These are phyloP conservation scores for Fusarium sp. DNA, from an alignment of 2,329 filamentous ascomycete species.

Conservation along the genomic window DNA sequence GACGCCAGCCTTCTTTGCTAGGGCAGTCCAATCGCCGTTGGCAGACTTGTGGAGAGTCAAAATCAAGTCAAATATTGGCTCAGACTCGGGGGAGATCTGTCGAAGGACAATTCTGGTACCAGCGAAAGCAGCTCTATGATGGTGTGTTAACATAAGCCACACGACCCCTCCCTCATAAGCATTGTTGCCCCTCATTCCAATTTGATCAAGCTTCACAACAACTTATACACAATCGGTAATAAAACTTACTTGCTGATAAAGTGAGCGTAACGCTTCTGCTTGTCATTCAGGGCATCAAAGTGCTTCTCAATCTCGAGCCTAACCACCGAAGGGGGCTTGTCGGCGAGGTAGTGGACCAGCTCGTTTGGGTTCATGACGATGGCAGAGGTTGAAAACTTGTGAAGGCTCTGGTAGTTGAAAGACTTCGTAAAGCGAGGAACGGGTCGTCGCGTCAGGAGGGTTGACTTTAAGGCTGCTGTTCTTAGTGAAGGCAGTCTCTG, in stretches of 20 bases:
- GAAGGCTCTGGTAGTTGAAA: conserved; percentile 35
- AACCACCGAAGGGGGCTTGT: conserved; percentile 89
- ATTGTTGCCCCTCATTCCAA: conserved; percentile 16
- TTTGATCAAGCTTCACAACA: not conserved
- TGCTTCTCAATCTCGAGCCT: conserved; percentile 91
- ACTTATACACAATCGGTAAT: not conserved
- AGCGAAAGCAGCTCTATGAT: conserved; percentile 74
- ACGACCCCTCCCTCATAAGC: conserved; percentile 18
- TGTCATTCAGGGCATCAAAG: conserved; percentile 79
- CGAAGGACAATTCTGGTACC: conserved; percentile 82
- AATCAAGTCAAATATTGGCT: conserved; percentile 84
- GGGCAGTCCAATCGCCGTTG: conserved; percentile 75
- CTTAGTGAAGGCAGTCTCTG: conserved; percentile 49
- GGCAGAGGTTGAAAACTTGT: conserved; percentile 47
- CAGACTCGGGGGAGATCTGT: conserved; percentile 84
- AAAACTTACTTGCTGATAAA: conserved; percentile 79
- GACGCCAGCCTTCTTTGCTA: conserved; percentile 72
- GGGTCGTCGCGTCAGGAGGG: conserved; percentile 32
- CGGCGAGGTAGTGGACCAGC: conserved; percentile 83
- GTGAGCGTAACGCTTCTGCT: conserved; percentile 91
- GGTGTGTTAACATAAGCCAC: conserved; percentile 13
- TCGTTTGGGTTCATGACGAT: conserved; percentile 67
- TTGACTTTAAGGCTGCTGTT: conserved; percentile 43
- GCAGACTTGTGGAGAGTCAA: conserved; percentile 73
- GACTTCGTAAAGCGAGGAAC: conserved; percentile 38